Evolutionary conservation across 208 protist species (phyloP).

Genomic region (Tritrichomonas musculus): DNA sequence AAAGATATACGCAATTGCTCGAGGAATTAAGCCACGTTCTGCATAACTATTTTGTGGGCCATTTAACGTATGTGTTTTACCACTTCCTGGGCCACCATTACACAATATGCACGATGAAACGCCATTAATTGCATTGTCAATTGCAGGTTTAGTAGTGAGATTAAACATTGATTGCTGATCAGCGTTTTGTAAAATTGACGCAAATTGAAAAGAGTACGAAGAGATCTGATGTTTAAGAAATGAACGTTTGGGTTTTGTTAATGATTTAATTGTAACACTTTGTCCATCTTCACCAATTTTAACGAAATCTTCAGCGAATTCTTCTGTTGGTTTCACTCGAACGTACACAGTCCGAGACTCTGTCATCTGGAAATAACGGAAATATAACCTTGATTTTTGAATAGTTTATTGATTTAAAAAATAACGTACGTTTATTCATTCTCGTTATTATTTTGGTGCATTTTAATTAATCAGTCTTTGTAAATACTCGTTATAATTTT

Average conservation of each 20-base stretch:
- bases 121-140: neutral
- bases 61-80: constrained; percentile 20
- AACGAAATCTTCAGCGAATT: constrained; percentile 5
- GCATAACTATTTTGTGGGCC: neutral
- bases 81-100: neutral
- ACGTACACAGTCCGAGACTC: neutral
- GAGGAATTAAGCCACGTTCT: neutral
- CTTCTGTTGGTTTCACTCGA: constrained; percentile 2
- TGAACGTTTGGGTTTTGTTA: neutral
- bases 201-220: constrained; percentile 12
- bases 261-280: neutral
- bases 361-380: too few relatives aligned
- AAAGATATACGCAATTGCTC: neutral
- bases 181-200: neutral
- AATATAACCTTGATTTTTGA: too few relatives aligned
- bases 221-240: constrained; percentile 33
- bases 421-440: too few relatives aligned
- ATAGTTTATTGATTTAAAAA: too few relatives aligned
- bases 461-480: too few relatives aligned
- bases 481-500: too few relatives aligned
- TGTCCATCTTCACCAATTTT: constrained; percentile 18
- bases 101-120: neutral
- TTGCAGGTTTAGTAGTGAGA: neutral
- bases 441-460: too few relatives aligned
- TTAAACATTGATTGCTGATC: constrained; percentile 7